Evolutionary conservation across 805 yeast genomes (phyloP).

Genomic region (Suhomyces kilbournensis): DNA sequence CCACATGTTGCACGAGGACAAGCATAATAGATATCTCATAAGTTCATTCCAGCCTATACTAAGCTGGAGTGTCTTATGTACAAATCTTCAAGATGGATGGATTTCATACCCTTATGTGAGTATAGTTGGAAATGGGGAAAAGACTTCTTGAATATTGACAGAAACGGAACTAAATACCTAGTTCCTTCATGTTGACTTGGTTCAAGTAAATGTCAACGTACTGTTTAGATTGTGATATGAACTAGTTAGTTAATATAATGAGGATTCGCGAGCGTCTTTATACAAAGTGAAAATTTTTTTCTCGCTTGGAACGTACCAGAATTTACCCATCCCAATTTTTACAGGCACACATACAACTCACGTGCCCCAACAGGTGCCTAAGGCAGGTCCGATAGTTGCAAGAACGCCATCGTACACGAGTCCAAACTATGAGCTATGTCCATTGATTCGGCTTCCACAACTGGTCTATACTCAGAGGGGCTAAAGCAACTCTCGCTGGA

Average conservation of each 20-base stretch:
- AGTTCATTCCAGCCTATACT: neutral
- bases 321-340: neutral
- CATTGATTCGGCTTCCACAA: neutral
- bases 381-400: neutral
- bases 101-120: constrained; percentile 1
- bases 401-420: neutral
- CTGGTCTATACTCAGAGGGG: constrained; percentile 5
- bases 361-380: neutral
- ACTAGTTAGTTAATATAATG: neutral
- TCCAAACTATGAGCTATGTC: neutral
- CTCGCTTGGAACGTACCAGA: neutral
- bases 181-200: constrained; percentile 3
- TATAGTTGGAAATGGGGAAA: neutral
- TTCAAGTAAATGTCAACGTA: constrained; percentile 2
- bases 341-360: neutral
- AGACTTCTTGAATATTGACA: neutral
- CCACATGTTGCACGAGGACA: constrained; percentile 5
- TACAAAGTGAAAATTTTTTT: neutral
- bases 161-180: neutral
- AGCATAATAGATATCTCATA: constrained; percentile 6
- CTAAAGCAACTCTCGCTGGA: constrained; percentile 16
- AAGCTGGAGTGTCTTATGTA: constrained; percentile 2
- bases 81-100: constrained; percentile 7
- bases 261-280: neutral
- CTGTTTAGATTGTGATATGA: neutral